Percentiles rank a stretch among this genome's conserved stretches.
Conservation (phyloP, 2,329 filamentous ascomycete genomes). For the Stemphylium lycopersici region DNA sequence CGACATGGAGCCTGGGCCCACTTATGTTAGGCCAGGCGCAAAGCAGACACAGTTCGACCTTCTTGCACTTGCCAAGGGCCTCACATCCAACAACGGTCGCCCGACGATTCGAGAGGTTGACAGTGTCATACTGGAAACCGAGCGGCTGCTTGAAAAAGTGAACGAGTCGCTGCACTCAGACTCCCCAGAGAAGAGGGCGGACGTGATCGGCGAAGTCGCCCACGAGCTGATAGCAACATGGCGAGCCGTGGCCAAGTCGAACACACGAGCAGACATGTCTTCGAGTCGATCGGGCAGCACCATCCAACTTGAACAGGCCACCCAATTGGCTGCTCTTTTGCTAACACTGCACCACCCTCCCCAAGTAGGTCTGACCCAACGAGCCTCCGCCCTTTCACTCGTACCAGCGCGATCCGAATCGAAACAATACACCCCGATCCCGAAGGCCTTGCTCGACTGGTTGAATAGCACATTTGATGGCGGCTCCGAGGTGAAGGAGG, state of each 20-base stretch:
- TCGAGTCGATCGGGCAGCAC: constrained; percentile 54
- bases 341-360: constrained; percentile 74
- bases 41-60: constrained; percentile 66
- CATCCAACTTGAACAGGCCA: constrained; percentile 72
- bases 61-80: constrained; percentile 72
- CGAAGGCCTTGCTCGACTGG: constrained; percentile 84
- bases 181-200: constrained; percentile 35
- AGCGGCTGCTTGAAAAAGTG: constrained; percentile 65
- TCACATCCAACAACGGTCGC: constrained; percentile 63
- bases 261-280: constrained; percentile 17
- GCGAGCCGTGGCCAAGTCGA: constrained; percentile 58
- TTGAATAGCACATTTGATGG: constrained; percentile 76
- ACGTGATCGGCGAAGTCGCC: constrained; percentile 34
- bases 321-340: constrained; percentile 77
- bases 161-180: constrained; percentile 42
- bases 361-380: constrained; percentile 32
- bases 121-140: constrained; percentile 75
- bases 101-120: constrained; percentile 71
- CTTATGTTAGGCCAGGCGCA: constrained; percentile 35
- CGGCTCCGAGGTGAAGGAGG: constrained; percentile 67
- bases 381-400: constrained; percentile 32
- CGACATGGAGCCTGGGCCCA: constrained; percentile 28
- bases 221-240: constrained; percentile 46
- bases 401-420: constrained; percentile 31
- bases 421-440: constrained; percentile 60